Evolutionary conservation across 164 flowering plant species (phyloP), one percentile per base, ranked within the genome.

Genomic region (Piper longum): DNA sequence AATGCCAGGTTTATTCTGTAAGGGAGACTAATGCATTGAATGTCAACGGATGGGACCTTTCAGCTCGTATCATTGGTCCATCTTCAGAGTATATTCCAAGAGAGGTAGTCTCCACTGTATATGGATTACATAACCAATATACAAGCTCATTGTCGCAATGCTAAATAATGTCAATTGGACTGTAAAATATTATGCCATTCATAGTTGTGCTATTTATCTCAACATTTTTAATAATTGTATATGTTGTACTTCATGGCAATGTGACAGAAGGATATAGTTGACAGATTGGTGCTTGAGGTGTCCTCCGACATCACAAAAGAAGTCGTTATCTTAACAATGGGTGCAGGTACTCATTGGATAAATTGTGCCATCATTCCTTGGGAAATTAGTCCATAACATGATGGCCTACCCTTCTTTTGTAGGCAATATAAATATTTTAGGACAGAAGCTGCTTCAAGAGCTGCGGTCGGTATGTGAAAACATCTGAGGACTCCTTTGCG

Each of bases 351-450:
- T 66, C 42, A 19, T 42, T 57, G 12, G 8, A 5, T 41, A 7
- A 7, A 26, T 16, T n/a, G 41, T 57, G 8, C 14, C 36, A 14
- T 26, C 26, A 14, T 16, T 57, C 14, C 12, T 41, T n/a, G 11
- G 42, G 8, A 2, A 36, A 26, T 2, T 7, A 14, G 41, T 4
- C 26, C 36, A 1, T 57, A 13, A 19, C 36, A 57, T 17, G 8
- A 18, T 57, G 57, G 17, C n/a, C 17, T 19, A 56, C 59, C 39
- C 26, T 57, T 41, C 4, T 11, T 41, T 26, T n/a, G 8, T 19
- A 57, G 82, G 83, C 66, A 78, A 78, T 67, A 65, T 79, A 43
- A 75, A 80, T 54, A 69, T 67, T 17, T 67, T 80, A 18, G 83
- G 80, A 17, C 77, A 69, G 17, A 77, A 64, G 41, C 67, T 82